Base-by-base conservation (phyloP, 2,329 filamentous ascomycete species). In the Penicillium decumbens region DNA sequence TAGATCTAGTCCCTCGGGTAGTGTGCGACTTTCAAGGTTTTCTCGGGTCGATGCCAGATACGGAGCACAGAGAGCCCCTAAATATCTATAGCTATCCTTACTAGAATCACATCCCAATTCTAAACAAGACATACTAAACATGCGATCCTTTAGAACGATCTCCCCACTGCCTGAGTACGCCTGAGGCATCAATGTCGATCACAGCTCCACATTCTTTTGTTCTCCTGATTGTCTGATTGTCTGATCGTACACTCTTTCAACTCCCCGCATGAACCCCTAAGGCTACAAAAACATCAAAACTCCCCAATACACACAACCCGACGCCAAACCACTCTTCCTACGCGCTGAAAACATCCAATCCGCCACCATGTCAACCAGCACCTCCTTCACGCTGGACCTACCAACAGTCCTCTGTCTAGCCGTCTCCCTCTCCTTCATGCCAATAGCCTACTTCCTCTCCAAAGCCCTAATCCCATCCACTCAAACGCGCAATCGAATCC, bases 401-500 rank as follows among this genome's bases (percentile, higher is more conserved):
- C 60, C 77, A 5, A 84, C 81, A 5, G 58, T 79, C 37, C 67
- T 80, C 52, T 82, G 79, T 48, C 74, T 84, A 51, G 68, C 75
- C 39, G 74, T 77, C 38, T 75, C 78, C 23, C 71, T 82, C 41
- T 73, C 73, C 2, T 74, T 83, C 41, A 77, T 83, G 60, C 72
- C 72, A 23, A 66, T 74, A 45, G 80, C 81, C 41, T 80, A 79
- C 63, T 25, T 72, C 27, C 68, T 75, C 45, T 79, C 78, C 37
- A 61, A 71, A 15, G 61, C 63, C 37, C 65, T 79, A 8, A 75
- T 87, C 24, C 80, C 84, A 3, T 65, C 72, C 15, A 64, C 75
- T 1, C 75, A 82, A 9, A 72, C 80, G 1, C 66, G 73, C 32
- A 80, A 83, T 48, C 89, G 90, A 54, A 75, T 88, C 66, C 83